Base-by-base conservation (phyloP, 495 filamentous ascomycete genomes). In the Paragyromitra xinjiangensis region DNA sequence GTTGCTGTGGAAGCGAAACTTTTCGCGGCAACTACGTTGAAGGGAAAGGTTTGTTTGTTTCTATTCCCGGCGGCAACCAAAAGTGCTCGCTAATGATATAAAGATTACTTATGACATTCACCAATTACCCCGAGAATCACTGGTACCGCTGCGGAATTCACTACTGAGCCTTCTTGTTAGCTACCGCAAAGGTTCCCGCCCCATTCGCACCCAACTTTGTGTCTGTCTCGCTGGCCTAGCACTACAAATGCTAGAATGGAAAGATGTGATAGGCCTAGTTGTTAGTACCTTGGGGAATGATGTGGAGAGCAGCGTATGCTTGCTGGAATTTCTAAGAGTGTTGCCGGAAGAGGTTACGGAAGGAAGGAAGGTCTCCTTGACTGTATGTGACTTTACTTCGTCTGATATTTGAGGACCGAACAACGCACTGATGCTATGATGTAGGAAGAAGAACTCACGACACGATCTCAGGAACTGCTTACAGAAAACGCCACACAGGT, bases 311-410 rank as follows among this genome's bases (percentile, higher is more conserved):
- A 87, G 90, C 72, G 90, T 94, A 66, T 94, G 92, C 83, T 91
- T 98, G 78, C 85, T 99, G 75, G 96, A 98, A 82, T 98, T 99
- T 84, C 87, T 99, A 69, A 94, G 91, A 82, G 94, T 99, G 81
- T 89, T 99, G 59, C 95, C 95, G 22, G 95, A 99, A 87, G 95
- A 99, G 88, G 96, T 99, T 83, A 98, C 93, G 63, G 95, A 98
- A 87, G 95, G 96, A 84, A 93, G 95, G 84, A 98, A 97, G 86
- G 97, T 98, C 88, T 96, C 93, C 88, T 88, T 99, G 85, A 93
- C 92, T 87, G 94, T 97, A 94, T 86, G 94, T 94, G n/a, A 6
- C 34, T 1, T 11, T 11, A 12, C 34, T 55, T 64, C 53, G 3
- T 71, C 22, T 2, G 8, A 62, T 34, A 73, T 64, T 40, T 53